Percentiles rank a stretch among this genome's conserved stretches.
Evolutionary conservation across 169 alveolate genomes (phyloP).

Genomic region (Plasmodium gonderi): DNA sequence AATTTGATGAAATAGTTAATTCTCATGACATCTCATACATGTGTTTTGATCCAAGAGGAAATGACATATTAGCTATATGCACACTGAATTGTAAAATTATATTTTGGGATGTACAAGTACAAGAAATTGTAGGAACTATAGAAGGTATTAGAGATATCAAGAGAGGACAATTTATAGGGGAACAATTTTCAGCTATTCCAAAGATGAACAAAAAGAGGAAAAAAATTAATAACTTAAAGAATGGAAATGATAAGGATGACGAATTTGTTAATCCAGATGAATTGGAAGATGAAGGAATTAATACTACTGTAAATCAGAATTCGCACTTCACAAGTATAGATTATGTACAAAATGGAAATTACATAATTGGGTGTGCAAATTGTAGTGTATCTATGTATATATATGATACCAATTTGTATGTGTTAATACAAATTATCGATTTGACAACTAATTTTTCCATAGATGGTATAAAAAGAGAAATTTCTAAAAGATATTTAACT

Average conservation of each 20-base stretch:
- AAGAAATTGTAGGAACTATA: conserved; percentile 86
- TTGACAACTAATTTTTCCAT: conserved; percentile 41
- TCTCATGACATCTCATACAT: conserved; percentile 91
- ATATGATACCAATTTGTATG: conserved; percentile 43
- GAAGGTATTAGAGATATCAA: conserved; percentile 91
- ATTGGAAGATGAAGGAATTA: conserved; percentile 35
- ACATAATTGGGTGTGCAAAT: conserved; percentile 44
- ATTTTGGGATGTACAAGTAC: conserved; percentile 88
- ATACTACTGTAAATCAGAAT: conserved; percentile 31
- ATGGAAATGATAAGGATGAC: background rate
- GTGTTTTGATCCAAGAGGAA: conserved; percentile 92
- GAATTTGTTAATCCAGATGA: conserved; percentile 2
- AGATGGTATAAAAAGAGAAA: conserved; percentile 62
- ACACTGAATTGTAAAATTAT: conserved; percentile 84
- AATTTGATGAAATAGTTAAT: conserved; percentile 91
- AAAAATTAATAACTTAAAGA: background rate
- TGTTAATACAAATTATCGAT: conserved; percentile 17
- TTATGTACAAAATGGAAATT: conserved; percentile 57
- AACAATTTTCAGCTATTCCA: conserved; percentile 81
- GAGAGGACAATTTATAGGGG: conserved; percentile 83
- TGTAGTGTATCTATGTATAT: conserved; percentile 36
- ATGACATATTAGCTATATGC: conserved; percentile 91
- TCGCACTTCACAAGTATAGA: conserved; percentile 37
- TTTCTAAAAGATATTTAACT: conserved; percentile 44
- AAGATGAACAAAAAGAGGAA: conserved; percentile 26